These are phyloP conservation scores for Vitis cinerea DNA, from an alignment of 164 flowering plant genomes.

Conservation along the genomic window DNA sequence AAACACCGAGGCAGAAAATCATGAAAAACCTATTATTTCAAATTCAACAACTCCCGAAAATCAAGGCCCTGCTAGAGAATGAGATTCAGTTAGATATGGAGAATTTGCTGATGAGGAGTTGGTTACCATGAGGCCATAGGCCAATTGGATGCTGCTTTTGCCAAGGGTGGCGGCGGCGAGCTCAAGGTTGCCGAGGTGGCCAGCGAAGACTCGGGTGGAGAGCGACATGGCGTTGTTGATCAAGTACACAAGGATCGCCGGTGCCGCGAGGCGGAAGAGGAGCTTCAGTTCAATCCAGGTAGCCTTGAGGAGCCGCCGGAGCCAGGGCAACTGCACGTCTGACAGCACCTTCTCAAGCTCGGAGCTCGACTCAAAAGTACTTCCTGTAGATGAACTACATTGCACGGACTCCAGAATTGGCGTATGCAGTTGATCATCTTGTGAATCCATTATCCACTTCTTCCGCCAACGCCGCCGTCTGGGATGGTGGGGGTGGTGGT, in stretches of 20 bases:
- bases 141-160: slow-evolving; percentile 50
- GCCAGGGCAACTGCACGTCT: slow-evolving; percentile 19
- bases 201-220: slow-evolving; percentile 45
- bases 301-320: slow-evolving; percentile 22
- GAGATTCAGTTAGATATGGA: too few species aligned
- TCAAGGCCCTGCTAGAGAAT: too few species aligned
- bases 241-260: slow-evolving; percentile 40
- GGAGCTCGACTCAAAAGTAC: slow-evolving; percentile 4
- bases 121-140: slow-evolving; percentile 54
- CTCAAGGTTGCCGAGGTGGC: slow-evolving; percentile 56
- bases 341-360: slow-evolving; percentile 39
- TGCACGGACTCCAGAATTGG: not conserved
- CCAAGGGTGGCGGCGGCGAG: slow-evolving; percentile 61
- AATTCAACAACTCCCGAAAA: too few species aligned
- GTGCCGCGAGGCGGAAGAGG: slow-evolving; percentile 41
- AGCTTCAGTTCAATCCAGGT: slow-evolving; percentile 38
- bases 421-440: slow-evolving; percentile 2
- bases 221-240: slow-evolving; percentile 51
- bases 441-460: slow-evolving; percentile 1
- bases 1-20: not conserved
- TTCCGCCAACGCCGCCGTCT: too few species aligned
- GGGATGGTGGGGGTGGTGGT: too few species aligned
- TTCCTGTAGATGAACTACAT: not conserved
- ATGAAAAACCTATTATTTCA: too few species aligned
- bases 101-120: too few species aligned